A percentile compares a stretch with the other conserved stretches of the same genome.
phyloP scores from a whole-genome alignment of 2,329 filamentous ascomycete genomes.

The Teratosphaeria destructans region DNA sequence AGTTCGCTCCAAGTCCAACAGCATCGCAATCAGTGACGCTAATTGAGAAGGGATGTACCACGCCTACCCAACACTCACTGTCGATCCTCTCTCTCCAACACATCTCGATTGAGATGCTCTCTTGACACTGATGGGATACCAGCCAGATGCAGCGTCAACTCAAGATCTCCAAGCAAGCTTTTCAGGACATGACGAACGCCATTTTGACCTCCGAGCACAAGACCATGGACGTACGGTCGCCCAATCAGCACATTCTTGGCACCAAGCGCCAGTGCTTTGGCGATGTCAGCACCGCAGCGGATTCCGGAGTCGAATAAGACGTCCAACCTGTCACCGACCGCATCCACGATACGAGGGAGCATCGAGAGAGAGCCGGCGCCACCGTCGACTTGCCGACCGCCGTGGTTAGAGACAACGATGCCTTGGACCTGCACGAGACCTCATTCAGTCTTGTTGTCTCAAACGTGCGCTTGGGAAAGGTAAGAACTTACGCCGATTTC shows the following conservation, averaged over 20 bases:
- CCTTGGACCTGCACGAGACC: constrained; percentile 22
- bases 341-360: constrained; percentile 51
- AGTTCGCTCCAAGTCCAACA: neutral
- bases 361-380: constrained; percentile 40
- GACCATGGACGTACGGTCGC: constrained; percentile 48
- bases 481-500: constrained; percentile 27
- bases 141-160: constrained; percentile 12
- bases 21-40: neutral
- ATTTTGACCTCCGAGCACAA: constrained; percentile 44
- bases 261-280: constrained; percentile 44
- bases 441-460: neutral
- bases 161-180: constrained; percentile 10
- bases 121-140: constrained; percentile 2
- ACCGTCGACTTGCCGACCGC: constrained; percentile 1
- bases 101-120: neutral
- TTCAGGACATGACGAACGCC: constrained; percentile 37
- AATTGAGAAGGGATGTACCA: neutral
- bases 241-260: constrained; percentile 49
- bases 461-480: neutral
- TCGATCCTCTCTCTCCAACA: neutral
- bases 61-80: neutral
- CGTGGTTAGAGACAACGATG: constrained; percentile 40
- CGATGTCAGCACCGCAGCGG: constrained; percentile 38
- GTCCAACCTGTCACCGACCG: constrained; percentile 39
- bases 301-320: constrained; percentile 44